Evolutionary conservation across 345 rosid species (phyloP).

Genomic region (Carallia brachiata): DNA sequence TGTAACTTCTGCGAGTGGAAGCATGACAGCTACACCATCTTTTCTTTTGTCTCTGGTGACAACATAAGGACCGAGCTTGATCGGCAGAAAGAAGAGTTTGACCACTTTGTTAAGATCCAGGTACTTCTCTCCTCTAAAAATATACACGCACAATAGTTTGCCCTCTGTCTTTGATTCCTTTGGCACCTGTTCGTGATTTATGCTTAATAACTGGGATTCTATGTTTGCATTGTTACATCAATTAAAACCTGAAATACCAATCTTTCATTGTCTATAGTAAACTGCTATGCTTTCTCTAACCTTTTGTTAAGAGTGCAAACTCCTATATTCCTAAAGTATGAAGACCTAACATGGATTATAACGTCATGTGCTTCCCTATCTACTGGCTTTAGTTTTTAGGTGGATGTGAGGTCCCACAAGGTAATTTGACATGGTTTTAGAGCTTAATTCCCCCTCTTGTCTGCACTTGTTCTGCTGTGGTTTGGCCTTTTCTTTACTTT

Average conservation of each 20-base stretch:
- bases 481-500: too few species aligned
- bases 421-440: too few species aligned
- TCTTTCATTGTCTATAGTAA: neutral
- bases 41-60: slow-evolving; percentile 55
- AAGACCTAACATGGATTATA: too few species aligned
- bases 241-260: too few species aligned
- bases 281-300: neutral
- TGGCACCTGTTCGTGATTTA: neutral
- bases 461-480: too few species aligned
- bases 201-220: neutral
- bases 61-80: slow-evolving; percentile 54
- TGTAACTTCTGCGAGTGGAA: slow-evolving; percentile 71
- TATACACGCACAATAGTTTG: neutral
- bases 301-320: too few species aligned
- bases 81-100: slow-evolving; percentile 69
- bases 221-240: neutral
- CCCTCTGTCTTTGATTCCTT: neutral
- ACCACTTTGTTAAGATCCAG: slow-evolving; percentile 63
- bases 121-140: slow-evolving; percentile 26
- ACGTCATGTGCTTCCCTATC: too few species aligned
- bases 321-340: too few species aligned
- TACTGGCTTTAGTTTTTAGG: too few species aligned
- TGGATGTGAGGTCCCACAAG: too few species aligned
- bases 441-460: too few species aligned
- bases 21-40: slow-evolving; percentile 52